A percentile compares a stretch with the other conserved stretches of the same genome.
phyloP scores from a whole-genome alignment of 352 stramenopile species.

The Phytophthora nicotianae region DNA sequence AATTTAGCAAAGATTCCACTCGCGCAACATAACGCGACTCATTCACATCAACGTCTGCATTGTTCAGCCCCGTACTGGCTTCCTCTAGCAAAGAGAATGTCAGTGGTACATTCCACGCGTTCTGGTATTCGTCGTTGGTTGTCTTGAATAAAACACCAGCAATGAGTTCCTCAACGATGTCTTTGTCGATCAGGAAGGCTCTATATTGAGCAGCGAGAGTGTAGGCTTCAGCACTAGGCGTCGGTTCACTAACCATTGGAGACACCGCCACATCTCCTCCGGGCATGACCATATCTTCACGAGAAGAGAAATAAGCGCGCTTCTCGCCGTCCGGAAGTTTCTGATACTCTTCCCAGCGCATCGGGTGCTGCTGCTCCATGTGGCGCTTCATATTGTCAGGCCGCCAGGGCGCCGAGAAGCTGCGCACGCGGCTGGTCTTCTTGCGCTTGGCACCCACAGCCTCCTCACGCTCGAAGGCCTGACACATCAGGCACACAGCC shows the following conservation, averaged over 20 bases:
- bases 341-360: constrained; percentile 34
- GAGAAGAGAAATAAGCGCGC: constrained; percentile 22
- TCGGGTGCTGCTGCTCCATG: constrained; percentile 38
- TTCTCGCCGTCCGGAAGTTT: constrained; percentile 29
- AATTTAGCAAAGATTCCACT: constrained; percentile 31
- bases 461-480: constrained; percentile 36
- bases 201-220: constrained; percentile 19
- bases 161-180: constrained; percentile 34
- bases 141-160: constrained; percentile 26
- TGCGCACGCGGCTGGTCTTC: constrained; percentile 32
- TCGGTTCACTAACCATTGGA: constrained; percentile 18
- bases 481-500: constrained; percentile 36
- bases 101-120: constrained; percentile 33
- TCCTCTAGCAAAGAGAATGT: constrained; percentile 22
- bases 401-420: constrained; percentile 38
- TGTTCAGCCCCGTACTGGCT: not conserved
- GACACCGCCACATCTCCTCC: constrained; percentile 10
- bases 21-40: constrained; percentile 35
- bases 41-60: constrained; percentile 22
- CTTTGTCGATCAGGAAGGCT: constrained; percentile 28
- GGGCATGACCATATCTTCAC: constrained; percentile 5
- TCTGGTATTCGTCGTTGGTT: constrained; percentile 24
- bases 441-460: constrained; percentile 39
- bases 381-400: constrained; percentile 45
- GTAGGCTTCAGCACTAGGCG: constrained; percentile 13